Percentiles rank a stretch among this genome's conserved stretches.
Conservation (phyloP, 768 basidiomycete genomes). For the Lentinus brumalis region DNA sequence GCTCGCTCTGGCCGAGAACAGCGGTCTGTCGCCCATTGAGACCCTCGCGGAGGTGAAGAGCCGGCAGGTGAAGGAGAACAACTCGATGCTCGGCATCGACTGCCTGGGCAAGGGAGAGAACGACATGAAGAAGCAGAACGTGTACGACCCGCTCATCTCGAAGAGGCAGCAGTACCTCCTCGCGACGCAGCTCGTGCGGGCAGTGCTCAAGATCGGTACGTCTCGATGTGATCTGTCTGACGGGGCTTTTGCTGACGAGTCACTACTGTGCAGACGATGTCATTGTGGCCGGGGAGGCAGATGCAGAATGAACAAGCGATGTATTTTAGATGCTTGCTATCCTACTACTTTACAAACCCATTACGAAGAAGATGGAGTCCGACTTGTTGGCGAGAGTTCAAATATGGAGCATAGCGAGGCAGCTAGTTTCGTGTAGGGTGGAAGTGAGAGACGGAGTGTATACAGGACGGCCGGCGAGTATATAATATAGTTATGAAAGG, state of each 20-base stretch:
- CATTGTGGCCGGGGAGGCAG: conserved; percentile 14
- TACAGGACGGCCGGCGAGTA: no score
- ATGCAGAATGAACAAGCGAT: neutral
- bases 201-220: conserved; percentile 85
- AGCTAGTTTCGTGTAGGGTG: no score
- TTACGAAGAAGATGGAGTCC: no score
- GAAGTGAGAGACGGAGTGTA: no score
- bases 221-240: conserved; percentile 5
- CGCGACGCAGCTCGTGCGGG: conserved; percentile 93
- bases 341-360: no score
- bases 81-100: conserved; percentile 89
- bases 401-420: no score
- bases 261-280: conserved; percentile 7
- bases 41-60: conserved; percentile 96
- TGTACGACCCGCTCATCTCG: conserved; percentile 95
- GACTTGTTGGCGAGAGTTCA: no score
- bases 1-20: conserved; percentile 96
- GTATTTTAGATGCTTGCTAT: neutral
- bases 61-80: conserved; percentile 83
- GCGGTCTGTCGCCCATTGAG: conserved; percentile 93
- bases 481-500: no score
- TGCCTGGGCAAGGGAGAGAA: conserved; percentile 85
- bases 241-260: neutral
- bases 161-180: conserved; percentile 96
- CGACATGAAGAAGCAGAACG: conserved; percentile 97